phyloP scores from a whole-genome alignment of 2,329 filamentous ascomycete genomes.

The Botrytis porri region DNA sequence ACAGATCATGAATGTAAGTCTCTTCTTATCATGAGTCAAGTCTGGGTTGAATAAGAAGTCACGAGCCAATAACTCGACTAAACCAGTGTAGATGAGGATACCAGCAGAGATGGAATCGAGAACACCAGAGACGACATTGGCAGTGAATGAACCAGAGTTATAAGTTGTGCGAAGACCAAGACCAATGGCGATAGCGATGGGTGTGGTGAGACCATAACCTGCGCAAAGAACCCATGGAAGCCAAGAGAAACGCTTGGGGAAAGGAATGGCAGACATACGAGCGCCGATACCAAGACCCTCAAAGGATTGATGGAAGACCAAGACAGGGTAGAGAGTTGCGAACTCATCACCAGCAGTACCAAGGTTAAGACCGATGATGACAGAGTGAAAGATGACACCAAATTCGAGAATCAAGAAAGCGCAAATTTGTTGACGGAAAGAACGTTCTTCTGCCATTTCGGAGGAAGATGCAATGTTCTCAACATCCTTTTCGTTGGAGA shows the following conservation, averaged over 20 bases:
- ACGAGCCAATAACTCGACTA: slow-evolving; percentile 49
- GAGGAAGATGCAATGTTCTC: slow-evolving; percentile 21
- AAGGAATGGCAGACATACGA: slow-evolving; percentile 55
- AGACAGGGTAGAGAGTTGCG: slow-evolving; percentile 54
- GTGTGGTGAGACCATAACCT: slow-evolving; percentile 50
- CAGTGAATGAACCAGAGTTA: slow-evolving; percentile 42
- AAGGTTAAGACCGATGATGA: slow-evolving; percentile 61
- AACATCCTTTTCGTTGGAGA: slow-evolving; percentile 28
- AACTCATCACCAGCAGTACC: slow-evolving; percentile 58
- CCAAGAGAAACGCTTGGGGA: slow-evolving; percentile 43
- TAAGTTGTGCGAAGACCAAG: slow-evolving; percentile 46
- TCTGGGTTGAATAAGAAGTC: slow-evolving; percentile 50
- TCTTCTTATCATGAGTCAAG: slow-evolving; percentile 41
- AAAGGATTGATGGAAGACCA: slow-evolving; percentile 63
- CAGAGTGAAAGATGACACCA: slow-evolving; percentile 60
- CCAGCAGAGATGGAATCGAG: slow-evolving; percentile 48
- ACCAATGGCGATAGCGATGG: slow-evolving; percentile 50
- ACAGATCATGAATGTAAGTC: slow-evolving; percentile 44
- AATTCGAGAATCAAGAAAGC: slow-evolving; percentile 44
- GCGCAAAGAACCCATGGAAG: slow-evolving; percentile 48
- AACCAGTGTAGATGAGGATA: slow-evolving; percentile 49
- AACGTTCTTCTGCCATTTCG: slow-evolving; percentile 32
- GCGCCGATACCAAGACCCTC: slow-evolving; percentile 62
- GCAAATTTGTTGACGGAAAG: slow-evolving; percentile 45
- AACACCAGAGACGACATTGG: slow-evolving; percentile 46